Percentiles rank a stretch among this genome's conserved stretches.
Conservation (phyloP, 305 asterid genomes). For the Fraxinus velutina region DNA sequence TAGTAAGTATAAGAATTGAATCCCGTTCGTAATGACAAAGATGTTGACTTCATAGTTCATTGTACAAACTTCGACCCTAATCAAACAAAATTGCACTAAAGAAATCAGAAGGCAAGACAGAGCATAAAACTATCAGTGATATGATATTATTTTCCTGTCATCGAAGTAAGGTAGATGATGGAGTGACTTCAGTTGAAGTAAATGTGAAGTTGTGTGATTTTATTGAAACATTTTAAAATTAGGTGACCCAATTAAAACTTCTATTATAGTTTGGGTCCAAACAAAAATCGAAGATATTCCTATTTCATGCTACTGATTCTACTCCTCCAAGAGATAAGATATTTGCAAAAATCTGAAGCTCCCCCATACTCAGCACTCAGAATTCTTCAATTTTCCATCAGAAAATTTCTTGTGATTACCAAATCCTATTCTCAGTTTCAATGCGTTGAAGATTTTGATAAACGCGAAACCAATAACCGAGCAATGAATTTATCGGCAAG, state of each 20-base stretch:
- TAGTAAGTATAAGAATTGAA: background rate
- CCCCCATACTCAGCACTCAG: background rate
- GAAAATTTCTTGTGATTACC: background rate
- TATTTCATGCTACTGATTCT: background rate
- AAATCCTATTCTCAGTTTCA: background rate
- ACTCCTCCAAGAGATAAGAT: background rate
- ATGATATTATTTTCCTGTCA: background rate
- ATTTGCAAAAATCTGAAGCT: background rate
- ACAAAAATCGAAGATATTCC: background rate
- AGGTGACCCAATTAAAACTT: background rate
- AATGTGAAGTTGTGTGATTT: background rate
- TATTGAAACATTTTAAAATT: background rate
- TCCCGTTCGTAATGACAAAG: background rate
- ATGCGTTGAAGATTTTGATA: background rate
- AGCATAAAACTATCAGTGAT: background rate
- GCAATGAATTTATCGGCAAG: constrained; percentile 59
- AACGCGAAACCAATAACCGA: background rate
- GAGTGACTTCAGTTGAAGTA: background rate
- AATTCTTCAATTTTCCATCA: background rate
- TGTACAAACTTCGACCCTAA: background rate
- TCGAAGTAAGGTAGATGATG: background rate
- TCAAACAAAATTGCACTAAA: background rate
- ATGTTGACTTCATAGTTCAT: background rate
- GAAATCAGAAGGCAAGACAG: background rate
- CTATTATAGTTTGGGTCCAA: background rate